phyloP scores from a whole-genome alignment of 805 yeast genomes.

The Sugiyamaella boreocaroliniensis region DNA sequence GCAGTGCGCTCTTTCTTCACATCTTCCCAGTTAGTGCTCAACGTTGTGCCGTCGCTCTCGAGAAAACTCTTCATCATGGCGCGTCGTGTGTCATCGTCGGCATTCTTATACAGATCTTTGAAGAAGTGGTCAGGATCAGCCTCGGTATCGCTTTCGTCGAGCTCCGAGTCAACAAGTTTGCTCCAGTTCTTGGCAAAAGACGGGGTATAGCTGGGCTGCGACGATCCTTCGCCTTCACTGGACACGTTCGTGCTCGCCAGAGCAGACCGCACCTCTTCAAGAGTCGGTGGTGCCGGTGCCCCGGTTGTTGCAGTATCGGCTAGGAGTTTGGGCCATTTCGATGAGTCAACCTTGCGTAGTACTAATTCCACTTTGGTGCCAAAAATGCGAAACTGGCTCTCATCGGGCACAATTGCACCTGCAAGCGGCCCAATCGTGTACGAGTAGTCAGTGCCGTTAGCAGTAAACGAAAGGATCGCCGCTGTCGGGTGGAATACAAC shows the following conservation, averaged over 20 bases:
- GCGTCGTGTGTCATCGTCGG: conserved; percentile 78
- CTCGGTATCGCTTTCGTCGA: conserved; percentile 33
- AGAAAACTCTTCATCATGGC: conserved; percentile 96
- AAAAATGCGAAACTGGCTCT: conserved; percentile 46
- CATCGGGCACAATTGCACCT: conserved; percentile 42
- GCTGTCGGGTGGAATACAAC: conserved; percentile 33
- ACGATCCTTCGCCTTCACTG: neutral
- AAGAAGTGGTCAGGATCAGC: conserved; percentile 56
- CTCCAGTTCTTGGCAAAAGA: conserved; percentile 64
- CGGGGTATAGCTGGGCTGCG: neutral
- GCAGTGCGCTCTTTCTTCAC: conserved; percentile 62
- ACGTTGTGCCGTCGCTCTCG: conserved; percentile 91
- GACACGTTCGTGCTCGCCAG: conserved; percentile 32
- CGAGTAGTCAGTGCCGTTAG: conserved; percentile 44
- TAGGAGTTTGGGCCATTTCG: conserved; percentile 12
- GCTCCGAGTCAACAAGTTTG: conserved; percentile 34
- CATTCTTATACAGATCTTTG: conserved; percentile 61
- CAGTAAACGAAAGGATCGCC: conserved; percentile 13
- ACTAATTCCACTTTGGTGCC: conserved; percentile 69
- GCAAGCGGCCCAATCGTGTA: conserved; percentile 48
- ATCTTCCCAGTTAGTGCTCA: conserved; percentile 90
- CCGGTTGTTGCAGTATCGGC: conserved; percentile 36
- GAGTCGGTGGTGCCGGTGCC: neutral
- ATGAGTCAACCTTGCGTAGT: conserved; percentile 41
- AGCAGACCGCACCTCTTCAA: conserved; percentile 7